phyloP scores from a whole-genome alignment of 306 rosid species.

The Prosopis cineraria region DNA sequence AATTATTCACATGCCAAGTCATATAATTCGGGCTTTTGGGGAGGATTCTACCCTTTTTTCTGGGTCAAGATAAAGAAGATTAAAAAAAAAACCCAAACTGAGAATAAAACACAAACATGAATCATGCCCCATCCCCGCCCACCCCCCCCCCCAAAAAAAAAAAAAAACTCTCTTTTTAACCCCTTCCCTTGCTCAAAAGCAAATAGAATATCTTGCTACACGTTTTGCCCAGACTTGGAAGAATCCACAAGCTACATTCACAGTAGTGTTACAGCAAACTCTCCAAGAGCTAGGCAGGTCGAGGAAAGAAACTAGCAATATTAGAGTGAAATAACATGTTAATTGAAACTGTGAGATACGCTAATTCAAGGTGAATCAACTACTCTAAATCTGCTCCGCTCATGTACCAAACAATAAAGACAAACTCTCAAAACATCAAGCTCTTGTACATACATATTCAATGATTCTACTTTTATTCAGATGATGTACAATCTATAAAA shows the following conservation, averaged over 20 bases:
- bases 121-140: too few species aligned
- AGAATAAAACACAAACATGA: not conserved
- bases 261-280: not conserved
- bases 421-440: not conserved
- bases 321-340: not conserved
- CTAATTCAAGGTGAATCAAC: not conserved
- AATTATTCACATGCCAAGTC: too few species aligned
- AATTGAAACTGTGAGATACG: not conserved
- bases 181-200: too few species aligned
- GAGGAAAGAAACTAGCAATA: not conserved
- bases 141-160: too few species aligned
- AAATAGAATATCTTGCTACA: too few species aligned
- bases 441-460: conserved; percentile 17
- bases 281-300: not conserved
- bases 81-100: not conserved
- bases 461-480: not conserved
- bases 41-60: not conserved
- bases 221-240: not conserved
- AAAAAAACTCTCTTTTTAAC: too few species aligned
- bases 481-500: not conserved
- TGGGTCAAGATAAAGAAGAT: not conserved
- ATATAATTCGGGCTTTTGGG: too few species aligned
- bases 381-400: not conserved
- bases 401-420: not conserved
- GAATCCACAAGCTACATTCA: not conserved